Conservation (phyloP, 2,329 filamentous ascomycete genomes). For the Helotiales sp. region DNA sequence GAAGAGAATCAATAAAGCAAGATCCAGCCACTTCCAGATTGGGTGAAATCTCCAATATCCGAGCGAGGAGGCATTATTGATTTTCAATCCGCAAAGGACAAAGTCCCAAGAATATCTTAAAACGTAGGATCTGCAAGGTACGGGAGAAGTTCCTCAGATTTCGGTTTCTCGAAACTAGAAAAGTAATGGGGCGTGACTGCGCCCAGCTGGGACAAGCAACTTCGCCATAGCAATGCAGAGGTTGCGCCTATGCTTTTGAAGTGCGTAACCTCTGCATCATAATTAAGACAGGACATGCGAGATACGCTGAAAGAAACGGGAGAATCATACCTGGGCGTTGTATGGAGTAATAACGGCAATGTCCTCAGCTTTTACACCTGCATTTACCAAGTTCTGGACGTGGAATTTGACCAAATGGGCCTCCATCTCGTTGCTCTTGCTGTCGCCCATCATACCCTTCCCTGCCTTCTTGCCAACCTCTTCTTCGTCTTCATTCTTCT, state of each 20-base stretch:
- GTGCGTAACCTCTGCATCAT: no score
- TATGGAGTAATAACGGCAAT: conserved; percentile 96
- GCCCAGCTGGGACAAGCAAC: background rate
- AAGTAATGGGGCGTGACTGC: background rate
- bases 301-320: background rate
- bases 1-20: conserved; percentile 7
- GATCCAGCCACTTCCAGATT: conserved; percentile 5
- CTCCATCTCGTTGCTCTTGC: conserved; percentile 92
- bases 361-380: conserved; percentile 80
- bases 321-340: conserved; percentile 75
- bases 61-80: conserved; percentile 1
- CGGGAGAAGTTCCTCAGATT: background rate
- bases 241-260: background rate
- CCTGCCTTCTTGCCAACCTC: conserved; percentile 55
- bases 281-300: background rate
- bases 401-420: conserved; percentile 80
- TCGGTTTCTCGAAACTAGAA: background rate
- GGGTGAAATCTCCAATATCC: conserved; percentile 1
- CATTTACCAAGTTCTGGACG: conserved; percentile 74
- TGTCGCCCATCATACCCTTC: conserved; percentile 65
- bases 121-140: background rate
- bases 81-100: background rate
- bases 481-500: conserved; percentile 77
- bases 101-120: background rate
- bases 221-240: background rate